Percentiles rank a stretch among this genome's conserved stretches.
Evolutionary conservation across 2,329 filamentous ascomycete species (phyloP).

Genomic region (Trichophyton schoenleinii): DNA sequence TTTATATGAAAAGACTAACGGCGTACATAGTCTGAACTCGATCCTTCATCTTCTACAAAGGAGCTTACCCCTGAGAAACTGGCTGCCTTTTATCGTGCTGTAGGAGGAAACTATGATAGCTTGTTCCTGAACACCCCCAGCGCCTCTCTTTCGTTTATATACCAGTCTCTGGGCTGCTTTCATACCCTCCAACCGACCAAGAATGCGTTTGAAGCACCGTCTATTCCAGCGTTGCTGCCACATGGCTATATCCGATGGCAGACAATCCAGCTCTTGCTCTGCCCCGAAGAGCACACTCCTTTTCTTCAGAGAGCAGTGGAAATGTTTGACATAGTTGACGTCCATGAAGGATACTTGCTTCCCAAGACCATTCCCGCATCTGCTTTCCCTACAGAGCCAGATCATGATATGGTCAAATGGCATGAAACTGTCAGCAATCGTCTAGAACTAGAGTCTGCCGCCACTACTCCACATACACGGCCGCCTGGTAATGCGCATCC

Average conservation of each 20-base stretch:
- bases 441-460: constrained; percentile 47
- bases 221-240: constrained; percentile 67
- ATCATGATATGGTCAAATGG: constrained; percentile 74
- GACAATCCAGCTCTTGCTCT: constrained; percentile 76
- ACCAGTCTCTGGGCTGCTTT: constrained; percentile 79
- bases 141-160: constrained; percentile 75
- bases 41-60: constrained; percentile 17
- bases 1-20: not conserved
- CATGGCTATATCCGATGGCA: constrained; percentile 89
- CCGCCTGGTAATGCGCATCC: not conserved
- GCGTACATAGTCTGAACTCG: constrained; percentile 7
- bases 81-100: constrained; percentile 61
- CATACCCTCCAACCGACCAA: constrained; percentile 66
- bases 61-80: constrained; percentile 52
- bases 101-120: constrained; percentile 63
- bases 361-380: constrained; percentile 54
- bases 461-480: not conserved
- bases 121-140: constrained; percentile 68
- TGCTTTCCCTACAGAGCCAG: constrained; percentile 58
- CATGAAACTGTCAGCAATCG: constrained; percentile 64
- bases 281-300: constrained; percentile 73
- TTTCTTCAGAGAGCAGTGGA: constrained; percentile 71
- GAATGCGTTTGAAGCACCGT: constrained; percentile 59
- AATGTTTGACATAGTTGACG: constrained; percentile 63
- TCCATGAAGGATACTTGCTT: constrained; percentile 47